phyloP scores from a whole-genome alignment of 1,284 basidiomycete genomes.

The Ceratobasidium sp. region DNA sequence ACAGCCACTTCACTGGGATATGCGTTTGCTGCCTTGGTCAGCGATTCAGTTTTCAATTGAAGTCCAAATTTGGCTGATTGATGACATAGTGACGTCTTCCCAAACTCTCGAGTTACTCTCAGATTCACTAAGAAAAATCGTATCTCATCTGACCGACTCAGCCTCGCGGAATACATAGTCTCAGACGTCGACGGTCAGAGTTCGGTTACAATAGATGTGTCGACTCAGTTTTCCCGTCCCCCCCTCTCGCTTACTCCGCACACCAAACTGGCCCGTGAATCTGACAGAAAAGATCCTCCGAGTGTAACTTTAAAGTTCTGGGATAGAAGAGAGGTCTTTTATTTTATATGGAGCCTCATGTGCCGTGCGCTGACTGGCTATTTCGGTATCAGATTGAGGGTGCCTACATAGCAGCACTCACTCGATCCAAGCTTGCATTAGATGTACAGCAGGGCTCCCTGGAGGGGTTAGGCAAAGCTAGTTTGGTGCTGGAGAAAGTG shows the following conservation, averaged over 20 bases:
- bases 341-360: too few relatives aligned
- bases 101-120: neutral
- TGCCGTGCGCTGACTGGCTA: too few relatives aligned
- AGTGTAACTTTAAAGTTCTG: neutral
- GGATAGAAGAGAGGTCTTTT: neutral
- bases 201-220: neutral
- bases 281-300: neutral
- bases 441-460: neutral
- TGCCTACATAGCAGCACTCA: neutral
- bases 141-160: neutral
- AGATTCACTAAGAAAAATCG: neutral
- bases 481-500: neutral
- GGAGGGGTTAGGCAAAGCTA: neutral
- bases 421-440: neutral
- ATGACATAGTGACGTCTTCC: neutral
- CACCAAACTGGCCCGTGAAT: neutral
- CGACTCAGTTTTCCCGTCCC: neutral
- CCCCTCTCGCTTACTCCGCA: neutral
- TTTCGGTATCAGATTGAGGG: neutral
- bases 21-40: slow-evolving; percentile 6
- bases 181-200: neutral
- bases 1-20: neutral
- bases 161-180: neutral
- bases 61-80: neutral
- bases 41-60: neutral